Evolutionary conservation across 306 rosid species (phyloP), one percentile per base, ranked within the genome.

Genomic region (Trifolium dubium): DNA sequence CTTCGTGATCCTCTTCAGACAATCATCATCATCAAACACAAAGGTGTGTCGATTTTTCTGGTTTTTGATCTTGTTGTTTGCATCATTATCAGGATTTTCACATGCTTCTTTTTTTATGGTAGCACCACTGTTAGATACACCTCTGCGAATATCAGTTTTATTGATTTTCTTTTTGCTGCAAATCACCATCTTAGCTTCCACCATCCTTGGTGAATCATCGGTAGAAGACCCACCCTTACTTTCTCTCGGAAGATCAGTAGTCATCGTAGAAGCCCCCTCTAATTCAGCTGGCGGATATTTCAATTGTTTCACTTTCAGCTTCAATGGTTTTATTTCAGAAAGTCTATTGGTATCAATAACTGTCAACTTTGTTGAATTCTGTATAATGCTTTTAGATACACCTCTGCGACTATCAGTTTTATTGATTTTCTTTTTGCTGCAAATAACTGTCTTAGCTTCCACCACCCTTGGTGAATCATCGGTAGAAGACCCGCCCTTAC

Each of bases 21-120:
- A 82, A 80, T 83, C 81, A 72, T 71, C 82, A 55, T 73, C 83
- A 64, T 73, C 80, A 11, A 81, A 60, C 62, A 61, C 34, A 55
- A 58, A 11, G 18, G 29, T 49, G 50, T 74, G 79, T 72, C 68
- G 74, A 81, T 80, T 82, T 76, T 64, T 76, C 54, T 5, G 40
- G 56, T 39, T 72, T 71, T 81, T 79, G 53, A 30, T 39, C 46
- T 17, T 72, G 72, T 82, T 51, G 58, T 51, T 51, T 51, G 58
- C 29, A 51, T 51, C 29, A 51, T 46, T 46, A 13, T 13, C 17
- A 13, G 51, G 51, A 46, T 46, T 13, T 12, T 46, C 51, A 46
- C 4, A 46, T 46, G 17, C 8, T 46, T 46, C 51, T 4, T 46
- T 46, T n/a, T 46, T 46, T 12, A 5, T 13, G 51, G 51, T 13